phyloP scores from a whole-genome alignment of 2,329 filamentous ascomycete species.

The Stemphylium beticola region DNA sequence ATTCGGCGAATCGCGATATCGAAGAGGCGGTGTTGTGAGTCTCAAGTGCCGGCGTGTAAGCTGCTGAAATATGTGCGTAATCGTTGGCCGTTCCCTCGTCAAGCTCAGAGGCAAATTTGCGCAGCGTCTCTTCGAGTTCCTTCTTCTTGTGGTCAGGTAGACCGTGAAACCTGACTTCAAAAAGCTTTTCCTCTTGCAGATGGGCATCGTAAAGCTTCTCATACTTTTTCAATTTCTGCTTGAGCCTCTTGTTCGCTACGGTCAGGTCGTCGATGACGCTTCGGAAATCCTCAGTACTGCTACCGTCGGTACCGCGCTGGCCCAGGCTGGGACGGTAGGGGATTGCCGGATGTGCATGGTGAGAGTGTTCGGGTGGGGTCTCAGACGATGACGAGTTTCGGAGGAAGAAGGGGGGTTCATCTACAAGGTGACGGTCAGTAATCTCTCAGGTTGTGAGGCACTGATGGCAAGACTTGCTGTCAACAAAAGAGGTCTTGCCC shows the following conservation, averaged over 20 bases:
- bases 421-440: conserved; percentile 26
- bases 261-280: conserved; percentile 89
- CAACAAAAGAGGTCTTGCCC: conserved; percentile 47
- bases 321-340: conserved; percentile 48
- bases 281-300: conserved; percentile 75
- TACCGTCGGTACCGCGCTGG: conserved; percentile 54
- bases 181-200: conserved; percentile 76
- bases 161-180: conserved; percentile 81
- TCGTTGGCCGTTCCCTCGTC: conserved; percentile 49
- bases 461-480: conserved; percentile 44
- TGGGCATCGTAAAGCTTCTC: conserved; percentile 70
- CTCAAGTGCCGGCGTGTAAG: conserved; percentile 54
- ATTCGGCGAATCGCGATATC: conserved; percentile 56
- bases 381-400: conserved; percentile 54
- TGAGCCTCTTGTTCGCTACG: conserved; percentile 80
- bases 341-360: conserved; percentile 27
- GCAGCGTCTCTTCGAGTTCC: conserved; percentile 75
- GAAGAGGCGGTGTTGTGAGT: conserved; percentile 67
- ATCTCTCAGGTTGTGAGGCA: neutral
- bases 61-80: conserved; percentile 40
- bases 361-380: conserved; percentile 48
- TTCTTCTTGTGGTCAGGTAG: conserved; percentile 74
- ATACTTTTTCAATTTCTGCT: conserved; percentile 73
- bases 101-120: conserved; percentile 71
- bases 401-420: conserved; percentile 54